These are phyloP conservation scores for Gossypium lobatum DNA, from an alignment of 441 rosid species.

Conservation along the genomic window DNA sequence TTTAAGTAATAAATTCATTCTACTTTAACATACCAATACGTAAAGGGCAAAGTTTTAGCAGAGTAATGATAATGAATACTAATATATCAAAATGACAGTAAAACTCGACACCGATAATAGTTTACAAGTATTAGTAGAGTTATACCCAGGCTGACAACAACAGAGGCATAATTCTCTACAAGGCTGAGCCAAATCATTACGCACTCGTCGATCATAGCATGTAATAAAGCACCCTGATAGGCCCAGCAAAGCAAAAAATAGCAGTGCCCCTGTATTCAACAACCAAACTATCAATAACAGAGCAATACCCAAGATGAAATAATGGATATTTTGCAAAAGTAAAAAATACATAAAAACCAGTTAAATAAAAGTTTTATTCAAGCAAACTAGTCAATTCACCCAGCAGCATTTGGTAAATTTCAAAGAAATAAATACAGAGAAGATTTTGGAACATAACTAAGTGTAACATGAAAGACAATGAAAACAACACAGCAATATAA, in stretches of 20 bases:
- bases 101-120: constrained; percentile 1
- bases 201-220: constrained; percentile 96
- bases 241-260: constrained; percentile 96
- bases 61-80: neutral
- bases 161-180: constrained; percentile 96
- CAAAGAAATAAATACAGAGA: neutral
- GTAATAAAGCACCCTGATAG: constrained; percentile 98
- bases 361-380: neutral
- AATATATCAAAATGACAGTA: neutral
- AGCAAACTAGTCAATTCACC: neutral
- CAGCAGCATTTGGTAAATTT: neutral
- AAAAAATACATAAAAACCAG: constrained; percentile 2
- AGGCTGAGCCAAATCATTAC: constrained; percentile 96
- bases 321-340: neutral
- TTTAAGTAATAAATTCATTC: neutral
- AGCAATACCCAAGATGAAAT: neutral
- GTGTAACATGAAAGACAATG: neutral
- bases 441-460: neutral
- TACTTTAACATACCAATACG: neutral
- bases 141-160: constrained; percentile 99
- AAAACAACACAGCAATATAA: neutral
- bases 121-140: neutral
- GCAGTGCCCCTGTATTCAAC: constrained; percentile 65
- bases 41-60: neutral
- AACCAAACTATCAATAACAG: constrained; percentile 7